Evolutionary conservation across 2,329 filamentous ascomycete genomes (phyloP).

Genomic region (Pseudopithomyces maydicus): DNA sequence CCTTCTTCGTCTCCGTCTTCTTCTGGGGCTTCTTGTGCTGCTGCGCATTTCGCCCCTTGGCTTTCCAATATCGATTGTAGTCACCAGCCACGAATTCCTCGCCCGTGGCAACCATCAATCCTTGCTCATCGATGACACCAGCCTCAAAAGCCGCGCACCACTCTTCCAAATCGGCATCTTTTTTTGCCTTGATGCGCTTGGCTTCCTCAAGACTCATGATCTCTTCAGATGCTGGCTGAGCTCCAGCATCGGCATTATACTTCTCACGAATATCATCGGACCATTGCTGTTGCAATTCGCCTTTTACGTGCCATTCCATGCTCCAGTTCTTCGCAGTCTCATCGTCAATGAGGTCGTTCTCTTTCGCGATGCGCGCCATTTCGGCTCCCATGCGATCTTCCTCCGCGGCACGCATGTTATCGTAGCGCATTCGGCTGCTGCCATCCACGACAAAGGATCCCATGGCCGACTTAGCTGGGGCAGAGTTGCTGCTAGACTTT

Average conservation of each 20-base stretch:
- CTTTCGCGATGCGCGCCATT: constrained; percentile 13
- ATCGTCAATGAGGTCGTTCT: constrained; percentile 15
- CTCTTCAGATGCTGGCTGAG: constrained; percentile 9
- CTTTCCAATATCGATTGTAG: background rate
- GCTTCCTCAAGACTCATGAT: constrained; percentile 20
- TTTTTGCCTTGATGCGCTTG: constrained; percentile 11
- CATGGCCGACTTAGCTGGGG: background rate
- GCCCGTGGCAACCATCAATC: constrained; percentile 7
- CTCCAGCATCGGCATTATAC: constrained; percentile 12
- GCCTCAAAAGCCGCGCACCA: constrained; percentile 19
- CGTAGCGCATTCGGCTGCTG: constrained; percentile 16
- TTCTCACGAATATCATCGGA: constrained; percentile 18
- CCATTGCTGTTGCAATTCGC: constrained; percentile 15
- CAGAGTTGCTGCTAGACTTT: background rate
- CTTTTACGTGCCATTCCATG: constrained; percentile 17
- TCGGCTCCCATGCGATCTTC: constrained; percentile 18
- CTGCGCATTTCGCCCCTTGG: background rate
- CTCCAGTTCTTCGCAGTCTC: constrained; percentile 17
- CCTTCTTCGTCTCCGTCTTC: background rate
- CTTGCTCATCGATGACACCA: constrained; percentile 26
- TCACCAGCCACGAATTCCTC: background rate
- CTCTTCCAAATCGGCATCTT: constrained; percentile 17
- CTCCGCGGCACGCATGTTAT: constrained; percentile 21
- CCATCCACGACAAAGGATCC: background rate
- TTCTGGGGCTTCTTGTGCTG: background rate